Conservation (phyloP, 352 stramenopile species). For the Phytophthora macrochlamydospora region DNA sequence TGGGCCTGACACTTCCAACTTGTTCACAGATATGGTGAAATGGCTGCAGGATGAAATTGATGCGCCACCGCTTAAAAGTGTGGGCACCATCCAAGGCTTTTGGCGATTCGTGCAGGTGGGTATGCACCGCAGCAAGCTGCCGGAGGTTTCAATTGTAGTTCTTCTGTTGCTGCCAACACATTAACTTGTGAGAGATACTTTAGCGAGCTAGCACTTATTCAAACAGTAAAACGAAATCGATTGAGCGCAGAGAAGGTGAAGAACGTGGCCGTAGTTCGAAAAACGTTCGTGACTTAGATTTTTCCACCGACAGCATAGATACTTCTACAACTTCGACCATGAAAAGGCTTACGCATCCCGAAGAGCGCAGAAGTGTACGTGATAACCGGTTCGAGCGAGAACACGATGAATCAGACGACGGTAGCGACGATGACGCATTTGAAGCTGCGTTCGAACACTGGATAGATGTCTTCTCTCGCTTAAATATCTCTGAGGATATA, state of each 20-base stretch:
- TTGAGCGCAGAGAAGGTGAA: background rate
- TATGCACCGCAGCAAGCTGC: background rate
- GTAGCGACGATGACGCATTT: background rate
- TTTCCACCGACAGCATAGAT: background rate
- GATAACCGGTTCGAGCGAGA: background rate
- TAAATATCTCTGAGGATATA: background rate
- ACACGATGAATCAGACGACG: background rate
- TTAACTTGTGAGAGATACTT: constrained; percentile 6
- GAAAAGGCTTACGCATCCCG: background rate
- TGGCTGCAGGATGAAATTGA: constrained; percentile 6
- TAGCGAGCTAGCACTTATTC: constrained; percentile 5
- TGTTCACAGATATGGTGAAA: background rate
- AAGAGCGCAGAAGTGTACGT: background rate
- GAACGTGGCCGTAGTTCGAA: constrained; percentile 7
- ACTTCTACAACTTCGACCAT: background rate
- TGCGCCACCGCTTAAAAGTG: background rate
- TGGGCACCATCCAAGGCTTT: background rate
- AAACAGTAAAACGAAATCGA: background rate
- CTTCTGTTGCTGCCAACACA: constrained; percentile 9
- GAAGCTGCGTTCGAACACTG: background rate
- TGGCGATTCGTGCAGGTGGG: background rate
- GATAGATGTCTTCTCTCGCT: background rate
- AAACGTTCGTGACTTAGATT: constrained; percentile 7
- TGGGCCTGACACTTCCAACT: background rate
- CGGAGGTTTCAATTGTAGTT: background rate